Conservation (phyloP, 441 rosid genomes). For the Erysimum cheiri region DNA sequence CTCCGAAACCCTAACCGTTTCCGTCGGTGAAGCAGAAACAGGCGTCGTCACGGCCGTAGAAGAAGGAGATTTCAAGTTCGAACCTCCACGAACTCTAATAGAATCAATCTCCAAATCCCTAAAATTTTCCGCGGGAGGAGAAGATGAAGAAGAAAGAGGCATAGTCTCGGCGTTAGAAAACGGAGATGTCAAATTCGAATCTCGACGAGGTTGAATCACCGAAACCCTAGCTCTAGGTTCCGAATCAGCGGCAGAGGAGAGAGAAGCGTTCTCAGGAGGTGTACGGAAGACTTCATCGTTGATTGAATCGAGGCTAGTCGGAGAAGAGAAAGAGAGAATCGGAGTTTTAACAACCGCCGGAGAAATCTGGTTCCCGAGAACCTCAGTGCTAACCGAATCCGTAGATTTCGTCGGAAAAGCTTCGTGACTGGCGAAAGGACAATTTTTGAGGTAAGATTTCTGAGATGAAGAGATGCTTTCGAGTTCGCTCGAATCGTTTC, state of each 20-base stretch:
- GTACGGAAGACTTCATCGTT: conserved; percentile 39
- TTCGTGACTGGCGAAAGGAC: conserved; percentile 18
- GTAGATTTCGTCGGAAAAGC: conserved; percentile 1
- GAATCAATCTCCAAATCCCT: background rate
- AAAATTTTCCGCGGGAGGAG: background rate
- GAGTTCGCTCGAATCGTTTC: conserved; percentile 17
- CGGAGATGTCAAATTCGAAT: conserved; percentile 20
- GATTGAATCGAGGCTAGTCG: conserved; percentile 30
- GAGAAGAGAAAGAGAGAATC: conserved; percentile 21
- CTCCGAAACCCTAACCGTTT: background rate
- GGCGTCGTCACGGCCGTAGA: background rate
- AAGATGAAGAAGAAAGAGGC: background rate
- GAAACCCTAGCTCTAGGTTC: conserved; percentile 19
- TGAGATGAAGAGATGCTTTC: conserved; percentile 40
- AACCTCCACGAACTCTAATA: background rate
- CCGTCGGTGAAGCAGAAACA: background rate
- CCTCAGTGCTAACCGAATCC: background rate
- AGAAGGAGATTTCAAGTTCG: conserved; percentile 19
- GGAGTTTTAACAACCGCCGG: conserved; percentile 20
- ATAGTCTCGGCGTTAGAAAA: background rate
- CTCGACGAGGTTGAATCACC: background rate
- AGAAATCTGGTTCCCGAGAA: conserved; percentile 12
- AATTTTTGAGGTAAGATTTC: conserved; percentile 5
- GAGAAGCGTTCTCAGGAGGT: conserved; percentile 40
- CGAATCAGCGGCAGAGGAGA: conserved; percentile 33